Base-by-base conservation (phyloP, 2,329 filamentous ascomycete genomes). In the Phialocephala sp. region DNA sequence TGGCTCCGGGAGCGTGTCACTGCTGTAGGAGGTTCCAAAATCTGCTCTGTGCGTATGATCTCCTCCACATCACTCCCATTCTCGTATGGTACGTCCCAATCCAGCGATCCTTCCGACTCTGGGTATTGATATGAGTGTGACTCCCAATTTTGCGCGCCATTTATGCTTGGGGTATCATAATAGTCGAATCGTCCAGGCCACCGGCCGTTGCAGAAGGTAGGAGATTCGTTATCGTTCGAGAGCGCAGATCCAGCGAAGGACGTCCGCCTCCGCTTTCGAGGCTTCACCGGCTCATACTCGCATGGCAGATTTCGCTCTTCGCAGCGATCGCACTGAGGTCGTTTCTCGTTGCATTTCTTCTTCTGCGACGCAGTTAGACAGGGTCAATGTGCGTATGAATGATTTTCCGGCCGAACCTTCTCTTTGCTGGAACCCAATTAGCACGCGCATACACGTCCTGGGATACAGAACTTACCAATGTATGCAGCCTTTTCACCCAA, bases 341-440 rank as follows among this genome's bases (percentile, higher is more conserved):
- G 70, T 59, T 68, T 63, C 52, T 76, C 75, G 67, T 76, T 75
- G 39, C 75, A 76, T 66, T 76, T 76, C 70, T 76, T 76, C 67
- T 76, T 76, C 74, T 76, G 66, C 18, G 37, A 27, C 20, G 24
- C n/a, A 24, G 35, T 73, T 57, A 73, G 68, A 60, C 43, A 11
- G 37, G 50, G 36, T 52, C 35, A 43, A 14, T 6, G 45, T 22
- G 14, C 45, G 43, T 52, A 20, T 22, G 37, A 55, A 22, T 36
- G 24, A 36, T 54, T 24, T 27, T 22, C 22, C 54, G 43, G 27
- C 8, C 45, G 59, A 72, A 75, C 75, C 73, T 76, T 76, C 69
- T 76, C 73, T 69, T 76, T 76, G 58, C 75, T 76, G 59, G 43
- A 56, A 20, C 35, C 41, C n/a, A 61, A 59, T 73, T 69, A 73